Evolutionary conservation across 2,329 filamentous ascomycete genomes (phyloP), one percentile per base, ranked within the genome.

Genomic region (Colletotrichum horii): DNA sequence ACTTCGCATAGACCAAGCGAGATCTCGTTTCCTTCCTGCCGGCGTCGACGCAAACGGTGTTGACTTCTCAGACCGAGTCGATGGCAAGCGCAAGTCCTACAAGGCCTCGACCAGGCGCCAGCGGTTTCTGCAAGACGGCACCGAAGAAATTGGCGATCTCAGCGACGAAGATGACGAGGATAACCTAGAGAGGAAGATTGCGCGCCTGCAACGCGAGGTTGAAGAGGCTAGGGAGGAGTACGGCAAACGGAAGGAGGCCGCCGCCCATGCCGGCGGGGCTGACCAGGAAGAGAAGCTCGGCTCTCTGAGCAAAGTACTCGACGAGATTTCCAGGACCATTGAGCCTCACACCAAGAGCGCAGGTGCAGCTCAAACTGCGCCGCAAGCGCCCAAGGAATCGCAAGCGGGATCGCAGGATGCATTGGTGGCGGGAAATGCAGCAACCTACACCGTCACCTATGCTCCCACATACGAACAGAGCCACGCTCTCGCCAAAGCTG

Each of bases 11-110:
- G 91, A 95, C 79, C 91, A 95, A 82, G 97, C 97, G 58, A 93
- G 96, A 72, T 92, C 91, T 36, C 92, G 93, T 58, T 99, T 99
- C 83, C 88, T 93, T 70, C 93, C 94, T 4, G 89, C 94, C 12
- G 90, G 91, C 55, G 92, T 98, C 36, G 94, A 98, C 81, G 93
- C 95, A 8, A 90, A 90, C 67, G 92, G 94, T 26, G 95, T 94
- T 28, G 95, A 98, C 84, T 97, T 98, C 83, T 98, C 96, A 4
- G 96, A 98, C 84, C 93, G 96, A 69, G 93, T 98, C 48, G 93
- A 92, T 75, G 92, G 92, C 62, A 96, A 96, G 83, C 91, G 95
- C 77, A 95, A 94, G 84, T 95, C 95, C 28, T 98, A 98, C 87
- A 93, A 92, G 79, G 93, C 93, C 43, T 93, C 94, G 8, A 94